Base-by-base conservation (phyloP, 2,329 filamentous ascomycete species). In the Fusarium succisae region DNA sequence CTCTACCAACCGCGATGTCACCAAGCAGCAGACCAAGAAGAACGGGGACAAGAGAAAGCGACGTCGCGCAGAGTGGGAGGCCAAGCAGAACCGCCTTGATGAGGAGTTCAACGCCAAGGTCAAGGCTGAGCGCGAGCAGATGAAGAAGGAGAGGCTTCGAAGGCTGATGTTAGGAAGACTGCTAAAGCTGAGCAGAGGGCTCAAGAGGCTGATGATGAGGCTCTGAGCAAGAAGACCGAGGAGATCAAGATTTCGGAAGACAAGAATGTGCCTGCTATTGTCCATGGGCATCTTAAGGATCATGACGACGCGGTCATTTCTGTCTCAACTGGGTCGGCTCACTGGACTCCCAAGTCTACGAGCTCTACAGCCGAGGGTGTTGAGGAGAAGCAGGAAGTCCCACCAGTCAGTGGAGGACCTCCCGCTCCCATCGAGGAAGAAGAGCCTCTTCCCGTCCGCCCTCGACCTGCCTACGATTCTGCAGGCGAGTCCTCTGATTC, bases 401-500 rank as follows among this genome's bases (percentile, higher is more conserved):
- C 80, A 0, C 76, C 78, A 1, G 50, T 80, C 35, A 76, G 70
- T 20, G 80, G 67, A 39, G 67, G 76, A 8, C 74, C 76, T 20
- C 78, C 79, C 35, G 67, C 77, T 18, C 53, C 73, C 15, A 44
- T 72, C 6, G 66, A 77, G 61, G 26, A 68, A 47, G 66, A 74
- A 38, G 75, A 72, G 62, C 60, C 72, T 28, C 37, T 75, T 7
- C 73, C 66, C 7, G 43, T 72, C 37, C 81, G 78, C 54, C 68
- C 45, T 6, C 72, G 69, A 5, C 76, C 76, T 45, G 80, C 79
- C 55, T 84, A 84, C 66, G 83, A 85, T 2, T 87, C 87, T 0
- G 87, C 87, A 11, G 86, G 85, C 39, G 86, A 91, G 61, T 90
- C 88, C 0, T 91, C 88, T 0, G 89, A 90, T 48, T 90, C 88